Conservation (phyloP, 2,329 filamentous ascomycete genomes). For the Graphilbum fragrans region DNA sequence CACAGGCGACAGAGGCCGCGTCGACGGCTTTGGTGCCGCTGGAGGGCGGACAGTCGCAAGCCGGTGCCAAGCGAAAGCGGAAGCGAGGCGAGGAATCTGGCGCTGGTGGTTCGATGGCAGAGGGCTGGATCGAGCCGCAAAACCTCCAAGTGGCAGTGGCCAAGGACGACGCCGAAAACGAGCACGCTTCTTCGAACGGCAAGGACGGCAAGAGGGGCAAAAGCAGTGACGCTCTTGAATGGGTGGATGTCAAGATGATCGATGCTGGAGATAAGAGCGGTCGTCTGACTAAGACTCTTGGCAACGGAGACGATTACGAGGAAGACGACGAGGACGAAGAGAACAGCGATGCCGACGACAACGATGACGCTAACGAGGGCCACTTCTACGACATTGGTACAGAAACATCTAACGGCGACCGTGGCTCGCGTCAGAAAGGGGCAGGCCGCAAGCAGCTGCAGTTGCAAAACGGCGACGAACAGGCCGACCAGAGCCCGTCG, state of each 20-base stretch:
- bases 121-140: slow-evolving; percentile 30
- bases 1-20: background rate
- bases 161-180: background rate
- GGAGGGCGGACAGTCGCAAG: background rate
- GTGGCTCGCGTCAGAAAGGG: background rate
- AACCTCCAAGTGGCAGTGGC: slow-evolving; percentile 23
- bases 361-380: slow-evolving; percentile 9
- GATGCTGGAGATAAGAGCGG: slow-evolving; percentile 17
- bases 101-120: slow-evolving; percentile 40
- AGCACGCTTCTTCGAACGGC: background rate
- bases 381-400: background rate
- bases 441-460: too few relatives aligned
- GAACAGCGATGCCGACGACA: slow-evolving; percentile 8
- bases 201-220: background rate
- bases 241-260: slow-evolving; percentile 18
- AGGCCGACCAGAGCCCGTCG: background rate
- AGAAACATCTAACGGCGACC: background rate
- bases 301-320: slow-evolving; percentile 24
- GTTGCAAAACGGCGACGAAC: background rate
- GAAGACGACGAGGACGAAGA: slow-evolving; percentile 9
- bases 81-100: slow-evolving; percentile 40
- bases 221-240: slow-evolving; percentile 24
- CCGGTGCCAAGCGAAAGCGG: slow-evolving; percentile 33
- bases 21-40: background rate
- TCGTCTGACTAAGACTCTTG: slow-evolving; percentile 18